Evolutionary conservation across 176 grass and related monocot species (phyloP).

Genomic region (Oryza australiensis): DNA sequence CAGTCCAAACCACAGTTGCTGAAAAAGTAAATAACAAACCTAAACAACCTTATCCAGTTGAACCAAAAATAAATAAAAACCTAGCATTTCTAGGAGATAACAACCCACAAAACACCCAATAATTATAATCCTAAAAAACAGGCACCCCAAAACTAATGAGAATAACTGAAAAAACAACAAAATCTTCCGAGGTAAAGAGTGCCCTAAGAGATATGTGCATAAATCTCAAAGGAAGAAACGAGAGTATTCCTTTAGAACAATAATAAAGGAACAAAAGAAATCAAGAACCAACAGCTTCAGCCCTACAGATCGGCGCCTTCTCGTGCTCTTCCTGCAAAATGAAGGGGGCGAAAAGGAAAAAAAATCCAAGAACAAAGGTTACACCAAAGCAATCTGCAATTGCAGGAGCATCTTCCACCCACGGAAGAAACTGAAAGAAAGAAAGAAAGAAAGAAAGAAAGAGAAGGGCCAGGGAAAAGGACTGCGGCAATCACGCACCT

Average conservation of each 20-base stretch:
- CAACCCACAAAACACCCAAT: background rate
- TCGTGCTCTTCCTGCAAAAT: background rate
- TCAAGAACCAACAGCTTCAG: background rate
- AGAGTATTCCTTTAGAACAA: background rate
- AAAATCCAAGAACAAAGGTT: background rate
- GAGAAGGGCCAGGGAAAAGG: too few relatives aligned
- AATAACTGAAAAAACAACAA: background rate
- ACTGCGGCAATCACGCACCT: background rate
- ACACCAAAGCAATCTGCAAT: background rate
- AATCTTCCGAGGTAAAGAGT: background rate
- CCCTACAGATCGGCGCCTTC: background rate
- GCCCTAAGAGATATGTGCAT: background rate
- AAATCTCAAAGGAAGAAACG: background rate
- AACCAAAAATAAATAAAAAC: background rate
- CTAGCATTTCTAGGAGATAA: background rate
- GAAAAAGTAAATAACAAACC: background rate
- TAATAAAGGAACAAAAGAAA: background rate
- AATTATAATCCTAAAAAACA: background rate
- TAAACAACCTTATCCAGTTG: background rate
- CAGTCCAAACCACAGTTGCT: background rate
- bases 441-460: background rate
- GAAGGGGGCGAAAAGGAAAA: background rate
- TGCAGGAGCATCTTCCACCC: background rate
- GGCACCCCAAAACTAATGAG: background rate
- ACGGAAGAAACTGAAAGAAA: too few relatives aligned